phyloP scores from a whole-genome alignment of 1,284 basidiomycete genomes.

The Cutaneotrichosporon dermatis region DNA sequence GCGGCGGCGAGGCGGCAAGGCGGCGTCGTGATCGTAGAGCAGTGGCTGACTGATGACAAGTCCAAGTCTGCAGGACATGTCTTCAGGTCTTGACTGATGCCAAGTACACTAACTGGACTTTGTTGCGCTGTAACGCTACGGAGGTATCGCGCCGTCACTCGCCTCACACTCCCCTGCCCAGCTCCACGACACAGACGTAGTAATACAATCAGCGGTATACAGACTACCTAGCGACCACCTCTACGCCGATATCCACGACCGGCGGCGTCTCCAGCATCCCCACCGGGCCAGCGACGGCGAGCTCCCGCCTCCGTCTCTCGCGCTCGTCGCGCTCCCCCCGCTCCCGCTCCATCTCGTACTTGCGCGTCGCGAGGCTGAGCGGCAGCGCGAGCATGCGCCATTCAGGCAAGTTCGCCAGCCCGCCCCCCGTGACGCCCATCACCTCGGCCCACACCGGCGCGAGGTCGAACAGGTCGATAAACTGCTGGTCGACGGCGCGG shows the following conservation, averaged over 20 bases:
- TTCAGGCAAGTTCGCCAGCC: constrained; percentile 35
- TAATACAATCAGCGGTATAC: too few species aligned
- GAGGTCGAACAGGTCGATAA: constrained; percentile 53
- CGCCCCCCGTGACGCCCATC: constrained; percentile 24
- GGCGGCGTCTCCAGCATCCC: constrained; percentile 5
- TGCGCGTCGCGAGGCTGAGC: constrained; percentile 6
- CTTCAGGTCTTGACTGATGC: too few species aligned
- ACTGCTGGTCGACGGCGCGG: constrained; percentile 55
- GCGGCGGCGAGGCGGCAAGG: too few species aligned
- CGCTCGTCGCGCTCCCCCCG: constrained; percentile 1
- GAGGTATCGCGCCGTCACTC: too few species aligned
- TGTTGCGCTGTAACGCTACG: too few species aligned
- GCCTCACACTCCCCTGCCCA: too few species aligned
- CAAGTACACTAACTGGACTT: too few species aligned
- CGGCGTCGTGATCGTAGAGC: too few species aligned
- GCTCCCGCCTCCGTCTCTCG: background rate
- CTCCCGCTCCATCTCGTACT: constrained; percentile 11
- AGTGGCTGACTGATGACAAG: too few species aligned
- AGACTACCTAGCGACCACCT: constrained; percentile 12
- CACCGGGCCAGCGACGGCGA: background rate
- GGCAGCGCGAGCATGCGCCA: constrained; percentile 41
- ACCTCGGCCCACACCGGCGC: constrained; percentile 40
- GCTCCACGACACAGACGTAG: too few species aligned
- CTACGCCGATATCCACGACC: background rate
- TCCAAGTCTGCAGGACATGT: too few species aligned